A percentile compares a stretch with the other conserved stretches of the same genome.
Conservation (phyloP, 345 rosid genomes). For the Erucastrum elatum region DNA sequence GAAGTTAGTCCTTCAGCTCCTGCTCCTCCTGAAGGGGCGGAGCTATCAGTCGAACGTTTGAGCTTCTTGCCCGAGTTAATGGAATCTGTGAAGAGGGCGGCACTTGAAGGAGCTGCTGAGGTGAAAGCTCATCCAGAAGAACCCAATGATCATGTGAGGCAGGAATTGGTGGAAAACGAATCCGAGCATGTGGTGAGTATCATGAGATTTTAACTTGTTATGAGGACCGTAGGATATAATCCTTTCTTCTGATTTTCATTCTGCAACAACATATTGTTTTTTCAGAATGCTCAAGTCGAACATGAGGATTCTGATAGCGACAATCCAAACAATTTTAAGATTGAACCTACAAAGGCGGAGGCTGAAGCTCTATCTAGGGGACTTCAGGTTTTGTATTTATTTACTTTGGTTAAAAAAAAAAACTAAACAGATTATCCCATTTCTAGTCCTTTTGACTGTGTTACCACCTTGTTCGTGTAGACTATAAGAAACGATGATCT, state of each 20-base stretch:
- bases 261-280: slow-evolving; percentile 22
- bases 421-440: background rate
- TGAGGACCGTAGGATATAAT: background rate
- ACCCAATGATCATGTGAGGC: slow-evolving; percentile 34
- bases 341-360: slow-evolving; percentile 95
- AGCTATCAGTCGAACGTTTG: slow-evolving; percentile 49
- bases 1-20: slow-evolving; percentile 42
- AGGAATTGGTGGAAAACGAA: slow-evolving; percentile 46
- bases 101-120: slow-evolving; percentile 78
- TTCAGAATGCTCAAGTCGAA: slow-evolving; percentile 66
- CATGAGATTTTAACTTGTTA: slow-evolving; percentile 20
- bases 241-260: slow-evolving; percentile 34
- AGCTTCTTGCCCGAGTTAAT: slow-evolving; percentile 66
- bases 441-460: background rate
- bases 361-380: slow-evolving; percentile 91
- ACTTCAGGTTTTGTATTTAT: slow-evolving; percentile 61
- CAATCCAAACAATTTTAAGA: slow-evolving; percentile 53
- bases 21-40: slow-evolving; percentile 42
- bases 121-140: slow-evolving; percentile 62
- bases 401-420: background rate
- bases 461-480: slow-evolving; percentile 47
- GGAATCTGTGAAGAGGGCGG: slow-evolving; percentile 71
- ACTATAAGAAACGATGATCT: slow-evolving; percentile 85
- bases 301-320: slow-evolving; percentile 72
- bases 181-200: slow-evolving; percentile 63